Conservation (phyloP, 2,329 filamentous ascomycete species). For the Fusarium verticillioides region DNA sequence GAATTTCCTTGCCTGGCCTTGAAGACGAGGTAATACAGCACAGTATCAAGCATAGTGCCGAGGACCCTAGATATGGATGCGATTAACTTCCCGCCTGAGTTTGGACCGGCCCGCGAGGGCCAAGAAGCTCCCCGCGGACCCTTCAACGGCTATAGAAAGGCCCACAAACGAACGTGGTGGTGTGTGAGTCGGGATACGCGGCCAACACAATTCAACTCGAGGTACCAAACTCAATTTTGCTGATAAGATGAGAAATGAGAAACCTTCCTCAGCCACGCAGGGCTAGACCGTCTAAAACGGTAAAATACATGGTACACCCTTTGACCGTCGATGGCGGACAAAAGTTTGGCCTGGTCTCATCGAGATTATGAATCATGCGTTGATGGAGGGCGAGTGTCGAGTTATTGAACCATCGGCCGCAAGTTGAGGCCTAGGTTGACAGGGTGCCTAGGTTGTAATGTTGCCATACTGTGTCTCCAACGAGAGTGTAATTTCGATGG, state of each 20-base stretch:
- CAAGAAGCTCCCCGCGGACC: constrained; percentile 23
- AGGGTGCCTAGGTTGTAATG: constrained; percentile 22
- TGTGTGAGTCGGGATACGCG: constrained; percentile 22
- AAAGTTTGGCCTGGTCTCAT: constrained; percentile 19
- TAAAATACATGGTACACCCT: neutral
- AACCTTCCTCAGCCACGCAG: constrained; percentile 15
- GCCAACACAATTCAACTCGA: constrained; percentile 15
- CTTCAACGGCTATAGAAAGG: constrained; percentile 32
- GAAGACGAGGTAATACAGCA: constrained; percentile 8
- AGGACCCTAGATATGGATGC: constrained; percentile 10
- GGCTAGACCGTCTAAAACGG: constrained; percentile 26
- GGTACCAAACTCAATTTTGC: constrained; percentile 35
- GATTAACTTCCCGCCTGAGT: constrained; percentile 35
- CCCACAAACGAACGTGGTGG: constrained; percentile 20
- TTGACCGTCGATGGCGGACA: constrained; percentile 8
- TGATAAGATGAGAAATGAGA: neutral
- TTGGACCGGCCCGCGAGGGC: constrained; percentile 34
- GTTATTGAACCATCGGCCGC: constrained; percentile 10
- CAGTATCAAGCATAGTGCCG: constrained; percentile 1
- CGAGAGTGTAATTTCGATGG: neutral
- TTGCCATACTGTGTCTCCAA: neutral
- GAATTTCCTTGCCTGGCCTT: constrained; percentile 1
- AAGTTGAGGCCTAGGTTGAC: constrained; percentile 9
- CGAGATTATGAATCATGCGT: constrained; percentile 23
- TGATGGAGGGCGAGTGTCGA: constrained; percentile 28